Conservation (phyloP, 352 stramenopile genomes). For the Blastocystis hominis region DNA sequence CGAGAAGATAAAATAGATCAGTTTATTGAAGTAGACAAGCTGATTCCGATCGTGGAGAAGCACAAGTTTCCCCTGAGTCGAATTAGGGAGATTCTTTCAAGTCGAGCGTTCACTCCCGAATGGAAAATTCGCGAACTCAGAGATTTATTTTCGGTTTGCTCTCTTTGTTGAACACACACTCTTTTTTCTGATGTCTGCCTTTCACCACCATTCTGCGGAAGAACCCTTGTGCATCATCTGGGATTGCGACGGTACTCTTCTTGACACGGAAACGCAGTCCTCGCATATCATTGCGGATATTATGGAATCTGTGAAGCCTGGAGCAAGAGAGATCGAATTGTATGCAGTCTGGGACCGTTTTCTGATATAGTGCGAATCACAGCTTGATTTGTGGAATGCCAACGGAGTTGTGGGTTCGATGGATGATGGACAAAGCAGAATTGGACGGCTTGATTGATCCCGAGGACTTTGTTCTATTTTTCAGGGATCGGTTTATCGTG, state of each 20-base stretch:
- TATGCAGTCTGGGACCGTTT: background rate
- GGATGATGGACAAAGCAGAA: conserved; percentile 41
- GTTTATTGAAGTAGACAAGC: conserved; percentile 38
- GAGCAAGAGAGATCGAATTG: conserved; percentile 13
- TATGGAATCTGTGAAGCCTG: conserved; percentile 38
- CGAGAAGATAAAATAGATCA: background rate
- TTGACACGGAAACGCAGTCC: conserved; percentile 38
- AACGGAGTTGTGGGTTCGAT: conserved; percentile 17
- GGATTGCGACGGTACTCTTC: conserved; percentile 53
- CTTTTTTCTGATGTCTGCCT: background rate
- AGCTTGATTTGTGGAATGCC: conserved; percentile 46
- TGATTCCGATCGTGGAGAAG: conserved; percentile 26
- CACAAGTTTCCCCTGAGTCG: background rate
- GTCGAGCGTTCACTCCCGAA: conserved; percentile 7
- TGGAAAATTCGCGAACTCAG: conserved; percentile 49
- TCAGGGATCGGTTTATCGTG: background rate
- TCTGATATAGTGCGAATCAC: background rate
- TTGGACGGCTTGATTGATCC: conserved; percentile 42
- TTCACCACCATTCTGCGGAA: background rate
- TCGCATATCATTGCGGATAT: conserved; percentile 38
- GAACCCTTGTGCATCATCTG: conserved; percentile 33
- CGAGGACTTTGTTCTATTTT: background rate
- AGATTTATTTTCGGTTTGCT: conserved; percentile 8
- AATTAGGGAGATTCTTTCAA: conserved; percentile 22
- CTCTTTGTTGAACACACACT: conserved; percentile 25